Base-by-base conservation (phyloP, 1,284 basidiomycete species). In the Pholiota adiposa region DNA sequence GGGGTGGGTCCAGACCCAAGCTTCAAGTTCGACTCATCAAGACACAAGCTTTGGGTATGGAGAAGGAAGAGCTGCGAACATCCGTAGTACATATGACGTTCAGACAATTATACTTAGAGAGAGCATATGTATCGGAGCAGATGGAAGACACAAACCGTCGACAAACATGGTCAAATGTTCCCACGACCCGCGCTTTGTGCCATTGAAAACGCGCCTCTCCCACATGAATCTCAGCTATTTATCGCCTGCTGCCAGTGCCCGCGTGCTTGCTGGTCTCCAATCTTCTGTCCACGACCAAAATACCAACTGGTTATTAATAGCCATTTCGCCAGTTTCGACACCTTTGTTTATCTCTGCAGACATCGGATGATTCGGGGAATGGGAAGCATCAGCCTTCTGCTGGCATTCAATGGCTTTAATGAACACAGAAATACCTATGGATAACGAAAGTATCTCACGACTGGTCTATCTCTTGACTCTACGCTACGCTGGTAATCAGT, bases 371-470 rank as follows among this genome's bases (percentile, higher is more conserved):
- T 23, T 36, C 34, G 36, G 36, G 50, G 36, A 51, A 12, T 11
- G 12, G 34, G 38, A 40, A 27, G 36, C 51, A 53, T 41, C 27
- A 53, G 14, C 31, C 36, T 38, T 49, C 50, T 51, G 50, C 51
- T 52, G 18, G 36, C 23, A 18, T 53, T 43, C 12, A 21, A 23
- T 29, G 19, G 44, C 21, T 12, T 11, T 25, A n/a, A 16, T 29
- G 14, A 23, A 46, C 19, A 27, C 44, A 34, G 27, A 33, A 29
- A 55, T 19, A 36, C 12, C 40, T 40, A 19, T n/a, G 43, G 27
- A 36, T 46, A 46, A 14, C 36, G 14, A 4, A 38, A 53, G 14
- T 51, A 53, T 53, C 51, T 53, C 51, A 53, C 51, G 51, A 53
- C 21, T n/a, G n/a, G 9, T 23, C 31, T 55, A 4, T 34, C 43